Conservation (phyloP, 2,329 filamentous ascomycete genomes). For the Paracoccidioides lutzii region DNA sequence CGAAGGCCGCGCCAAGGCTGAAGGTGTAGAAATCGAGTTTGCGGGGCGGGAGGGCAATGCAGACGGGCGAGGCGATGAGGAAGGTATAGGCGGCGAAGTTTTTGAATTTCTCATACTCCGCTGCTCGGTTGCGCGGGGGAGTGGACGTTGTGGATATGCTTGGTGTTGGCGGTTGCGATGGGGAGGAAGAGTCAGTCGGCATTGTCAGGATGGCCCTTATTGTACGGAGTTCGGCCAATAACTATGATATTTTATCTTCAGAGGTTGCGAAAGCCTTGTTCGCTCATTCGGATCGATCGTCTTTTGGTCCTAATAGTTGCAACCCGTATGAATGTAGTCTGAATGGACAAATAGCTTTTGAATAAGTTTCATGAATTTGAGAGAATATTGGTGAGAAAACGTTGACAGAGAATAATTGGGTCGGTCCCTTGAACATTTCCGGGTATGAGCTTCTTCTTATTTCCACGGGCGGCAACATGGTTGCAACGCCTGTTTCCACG, state of each 20-base stretch:
- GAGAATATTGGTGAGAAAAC: too few relatives aligned
- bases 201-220: background rate
- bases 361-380: too few relatives aligned
- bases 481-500: too few relatives aligned
- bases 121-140: conserved; percentile 15
- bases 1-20: conserved; percentile 37
- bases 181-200: background rate
- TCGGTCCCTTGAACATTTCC: too few relatives aligned
- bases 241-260: background rate
- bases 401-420: too few relatives aligned
- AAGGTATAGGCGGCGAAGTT: conserved; percentile 28
- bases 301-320: too few relatives aligned
- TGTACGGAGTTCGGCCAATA: background rate
- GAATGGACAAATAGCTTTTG: too few relatives aligned
- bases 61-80: conserved; percentile 40
- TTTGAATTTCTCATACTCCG: conserved; percentile 30
- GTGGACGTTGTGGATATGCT: conserved; percentile 6
- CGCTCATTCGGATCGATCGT: too few relatives aligned
- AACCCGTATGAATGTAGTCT: too few relatives aligned
- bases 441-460: too few relatives aligned
- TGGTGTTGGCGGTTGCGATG: background rate
- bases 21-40: conserved; percentile 51
- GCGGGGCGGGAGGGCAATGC: conserved; percentile 46
- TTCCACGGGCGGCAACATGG: too few relatives aligned
- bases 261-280: background rate